Evolutionary conservation across 768 basidiomycete species (phyloP).

Genomic region (Kwoniella sp.): DNA sequence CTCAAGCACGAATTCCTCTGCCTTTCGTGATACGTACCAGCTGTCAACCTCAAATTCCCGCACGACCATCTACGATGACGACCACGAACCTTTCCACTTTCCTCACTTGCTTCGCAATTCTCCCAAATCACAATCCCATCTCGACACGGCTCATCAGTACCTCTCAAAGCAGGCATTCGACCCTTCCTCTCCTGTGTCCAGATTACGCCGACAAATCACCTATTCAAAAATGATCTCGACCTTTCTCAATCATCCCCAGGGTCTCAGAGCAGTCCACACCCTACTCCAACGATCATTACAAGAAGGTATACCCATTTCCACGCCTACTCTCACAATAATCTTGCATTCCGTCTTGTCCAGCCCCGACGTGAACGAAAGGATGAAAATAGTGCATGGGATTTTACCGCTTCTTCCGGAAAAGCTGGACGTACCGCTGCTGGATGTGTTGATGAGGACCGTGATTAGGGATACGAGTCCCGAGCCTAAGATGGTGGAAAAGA

Average conservation of each 20-base stretch:
- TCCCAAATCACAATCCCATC: conserved; percentile 6
- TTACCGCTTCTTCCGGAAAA: conserved; percentile 22
- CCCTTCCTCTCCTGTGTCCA: neutral
- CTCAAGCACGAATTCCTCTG: no score
- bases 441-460: conserved; percentile 19
- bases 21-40: no score
- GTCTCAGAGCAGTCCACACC: conserved; percentile 4
- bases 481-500: conserved; percentile 24
- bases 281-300: conserved; percentile 5
- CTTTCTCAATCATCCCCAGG: conserved; percentile 19
- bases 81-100: neutral
- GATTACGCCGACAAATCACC: conserved; percentile 12
- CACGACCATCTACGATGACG: neutral
- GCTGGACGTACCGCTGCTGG: conserved; percentile 30
- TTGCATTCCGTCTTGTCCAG: conserved; percentile 4
- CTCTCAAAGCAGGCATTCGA: conserved; percentile 7
- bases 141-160: conserved; percentile 8
- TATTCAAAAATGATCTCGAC: conserved; percentile 16
- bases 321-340: conserved; percentile 16
- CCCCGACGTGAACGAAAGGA: neutral
- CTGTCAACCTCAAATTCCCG: neutral
- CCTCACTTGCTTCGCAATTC: conserved; percentile 8
- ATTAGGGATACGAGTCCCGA: conserved; percentile 16
- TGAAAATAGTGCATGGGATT: conserved; percentile 4
- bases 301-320: conserved; percentile 16